Evolutionary conservation across 345 rosid species (phyloP).

Genomic region (Rhizophora apiculata): DNA sequence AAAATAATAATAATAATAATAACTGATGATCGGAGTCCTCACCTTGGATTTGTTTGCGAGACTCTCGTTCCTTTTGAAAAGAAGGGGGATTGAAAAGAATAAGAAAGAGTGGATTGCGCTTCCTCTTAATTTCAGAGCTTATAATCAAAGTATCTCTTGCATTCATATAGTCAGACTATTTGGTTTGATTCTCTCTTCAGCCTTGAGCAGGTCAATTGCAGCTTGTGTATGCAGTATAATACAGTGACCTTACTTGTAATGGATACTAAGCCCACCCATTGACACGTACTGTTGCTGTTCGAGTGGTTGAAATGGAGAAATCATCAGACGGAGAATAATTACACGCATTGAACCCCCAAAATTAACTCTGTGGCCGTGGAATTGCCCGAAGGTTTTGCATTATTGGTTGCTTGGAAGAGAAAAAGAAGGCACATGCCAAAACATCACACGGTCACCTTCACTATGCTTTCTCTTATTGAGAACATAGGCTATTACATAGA

Average conservation of each 20-base stretch:
- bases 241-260: neutral
- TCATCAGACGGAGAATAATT: neutral
- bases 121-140: no score
- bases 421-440: constrained; percentile 5
- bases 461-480: constrained; percentile 1
- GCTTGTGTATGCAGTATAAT: neutral
- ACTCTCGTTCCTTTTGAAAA: no score
- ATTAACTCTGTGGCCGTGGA: neutral
- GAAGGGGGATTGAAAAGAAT: no score
- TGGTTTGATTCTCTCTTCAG: no score
- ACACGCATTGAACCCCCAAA: neutral
- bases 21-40: no score
- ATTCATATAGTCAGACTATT: no score
- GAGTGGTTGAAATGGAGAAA: neutral
- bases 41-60: no score
- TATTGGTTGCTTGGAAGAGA: constrained; percentile 1
- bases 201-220: no score
- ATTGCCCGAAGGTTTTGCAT: neutral
- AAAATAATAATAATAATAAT: no score
- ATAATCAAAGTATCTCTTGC: no score
- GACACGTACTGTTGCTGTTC: constrained; percentile 19
- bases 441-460: neutral
- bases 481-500: constrained; percentile 7
- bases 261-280: neutral
- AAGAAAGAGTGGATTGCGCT: no score